Evolutionary conservation across 257 asterid genomes (phyloP).

Genomic region (Lycium barbarum): DNA sequence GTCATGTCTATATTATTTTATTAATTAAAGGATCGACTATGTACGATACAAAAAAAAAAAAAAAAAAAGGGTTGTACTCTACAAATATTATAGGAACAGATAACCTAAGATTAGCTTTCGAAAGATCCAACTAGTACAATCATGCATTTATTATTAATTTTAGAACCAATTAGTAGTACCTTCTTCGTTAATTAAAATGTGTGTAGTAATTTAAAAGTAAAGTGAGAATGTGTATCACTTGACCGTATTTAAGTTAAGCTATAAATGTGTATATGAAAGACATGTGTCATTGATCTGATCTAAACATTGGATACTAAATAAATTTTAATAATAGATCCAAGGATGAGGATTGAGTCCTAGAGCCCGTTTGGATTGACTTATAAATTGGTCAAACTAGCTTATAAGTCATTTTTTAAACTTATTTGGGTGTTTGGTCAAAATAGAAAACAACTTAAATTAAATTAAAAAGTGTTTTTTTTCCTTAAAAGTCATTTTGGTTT

Average conservation of each 20-base stretch:
- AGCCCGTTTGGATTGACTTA: too few species aligned
- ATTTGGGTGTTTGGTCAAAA: too few species aligned
- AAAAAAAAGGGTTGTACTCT: neutral
- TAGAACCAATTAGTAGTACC: neutral
- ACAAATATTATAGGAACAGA: constrained; percentile 28
- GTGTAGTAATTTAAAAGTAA: neutral
- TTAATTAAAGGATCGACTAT: neutral
- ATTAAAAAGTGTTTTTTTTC: too few species aligned
- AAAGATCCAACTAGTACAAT: neutral
- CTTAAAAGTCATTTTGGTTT: too few species aligned
- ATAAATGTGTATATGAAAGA: neutral
- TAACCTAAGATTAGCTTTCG: constrained; percentile 53
- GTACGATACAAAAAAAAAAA: neutral
- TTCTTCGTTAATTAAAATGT: neutral
- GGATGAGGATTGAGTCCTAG: too few species aligned
- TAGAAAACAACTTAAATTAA: too few species aligned
- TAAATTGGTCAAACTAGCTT: too few species aligned
- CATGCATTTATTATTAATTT: neutral
- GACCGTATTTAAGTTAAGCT: neutral
- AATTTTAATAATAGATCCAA: too few species aligned
- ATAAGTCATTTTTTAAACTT: too few species aligned
- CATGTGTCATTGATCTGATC: neutral
- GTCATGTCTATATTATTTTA: constrained; percentile 28
- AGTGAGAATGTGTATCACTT: neutral
- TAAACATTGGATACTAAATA: neutral